A percentile compares a stretch with the other conserved stretches of the same genome.
Evolutionary conservation across 2,329 filamentous ascomycete genomes (phyloP).

Genomic region (Trichoderma hamatum): DNA sequence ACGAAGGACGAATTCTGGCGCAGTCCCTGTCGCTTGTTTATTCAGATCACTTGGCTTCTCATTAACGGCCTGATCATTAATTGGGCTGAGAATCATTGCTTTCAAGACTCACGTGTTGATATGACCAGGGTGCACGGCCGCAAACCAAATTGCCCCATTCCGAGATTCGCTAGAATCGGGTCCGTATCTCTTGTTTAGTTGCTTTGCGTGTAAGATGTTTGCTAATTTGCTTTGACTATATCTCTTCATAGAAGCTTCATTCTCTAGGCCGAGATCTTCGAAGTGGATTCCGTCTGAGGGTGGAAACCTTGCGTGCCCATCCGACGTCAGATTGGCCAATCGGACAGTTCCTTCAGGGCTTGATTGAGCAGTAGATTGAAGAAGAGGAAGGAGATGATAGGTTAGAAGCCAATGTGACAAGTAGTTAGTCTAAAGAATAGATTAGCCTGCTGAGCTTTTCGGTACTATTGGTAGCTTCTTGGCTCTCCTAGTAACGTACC

Average conservation of each 20-base stretch:
- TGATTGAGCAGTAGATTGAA: constrained; percentile 38
- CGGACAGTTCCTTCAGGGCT: constrained; percentile 27
- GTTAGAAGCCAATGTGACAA: constrained; percentile 48
- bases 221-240: constrained; percentile 55
- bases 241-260: constrained; percentile 31
- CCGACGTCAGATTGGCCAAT: constrained; percentile 33
- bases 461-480: too few relatives aligned
- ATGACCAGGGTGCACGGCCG: constrained; percentile 28
- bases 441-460: not conserved
- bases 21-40: constrained; percentile 29
- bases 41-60: constrained; percentile 28
- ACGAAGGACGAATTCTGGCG: constrained; percentile 28
- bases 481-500: constrained; percentile 28
- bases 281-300: constrained; percentile 32
- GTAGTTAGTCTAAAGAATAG: constrained; percentile 45
- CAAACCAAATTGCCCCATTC: constrained; percentile 6
- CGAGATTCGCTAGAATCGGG: not conserved
- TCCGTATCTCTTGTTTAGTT: constrained; percentile 45
- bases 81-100: not conserved
- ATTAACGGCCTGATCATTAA: not conserved
- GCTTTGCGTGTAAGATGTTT: constrained; percentile 48
- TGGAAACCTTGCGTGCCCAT: constrained; percentile 29
- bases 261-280: constrained; percentile 27
- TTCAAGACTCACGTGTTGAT: constrained; percentile 25
- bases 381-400: constrained; percentile 42